A percentile compares a stretch with the other conserved stretches of the same genome.
Evolutionary conservation across 2,329 filamentous ascomycete genomes (phyloP).

Genomic region (Endothia cerciana): DNA sequence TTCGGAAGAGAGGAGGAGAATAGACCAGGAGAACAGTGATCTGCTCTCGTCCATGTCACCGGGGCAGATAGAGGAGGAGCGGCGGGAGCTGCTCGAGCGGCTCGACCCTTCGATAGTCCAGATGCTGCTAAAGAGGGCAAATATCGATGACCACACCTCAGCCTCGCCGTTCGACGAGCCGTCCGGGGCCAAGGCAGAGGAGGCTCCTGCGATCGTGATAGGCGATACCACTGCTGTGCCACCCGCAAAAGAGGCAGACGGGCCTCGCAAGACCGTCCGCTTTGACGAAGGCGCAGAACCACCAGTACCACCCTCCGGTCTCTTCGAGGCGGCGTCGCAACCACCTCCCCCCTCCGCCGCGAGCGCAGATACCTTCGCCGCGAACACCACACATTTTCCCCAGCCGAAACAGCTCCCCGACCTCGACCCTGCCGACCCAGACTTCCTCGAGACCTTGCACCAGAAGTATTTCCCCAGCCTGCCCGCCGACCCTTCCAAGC

Average conservation of each 20-base stretch:
- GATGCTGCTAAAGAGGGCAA: slow-evolving; percentile 74
- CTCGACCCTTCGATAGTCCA: slow-evolving; percentile 78
- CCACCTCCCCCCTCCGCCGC: slow-evolving; percentile 27
- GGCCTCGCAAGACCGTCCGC: slow-evolving; percentile 39
- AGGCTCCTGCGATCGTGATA: slow-evolving; percentile 41
- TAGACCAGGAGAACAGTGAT: slow-evolving; percentile 81
- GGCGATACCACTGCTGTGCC: slow-evolving; percentile 38
- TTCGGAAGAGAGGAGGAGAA: slow-evolving; percentile 67
- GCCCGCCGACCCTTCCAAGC: slow-evolving; percentile 76
- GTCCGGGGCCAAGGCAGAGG: slow-evolving; percentile 10
- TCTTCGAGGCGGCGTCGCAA: slow-evolving; percentile 38
- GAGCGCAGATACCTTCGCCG: slow-evolving; percentile 38
- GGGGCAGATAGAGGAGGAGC: slow-evolving; percentile 79
- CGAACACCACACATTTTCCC: slow-evolving; percentile 64
- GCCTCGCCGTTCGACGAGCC: slow-evolving; percentile 48
- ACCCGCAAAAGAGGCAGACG: slow-evolving; percentile 22
- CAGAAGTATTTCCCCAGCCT: slow-evolving; percentile 92
- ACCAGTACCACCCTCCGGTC: slow-evolving; percentile 44
- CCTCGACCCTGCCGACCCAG: slow-evolving; percentile 79
- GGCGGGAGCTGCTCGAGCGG: slow-evolving; percentile 76
- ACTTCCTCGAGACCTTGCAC: slow-evolving; percentile 85
- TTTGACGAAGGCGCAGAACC: slow-evolving; percentile 50
- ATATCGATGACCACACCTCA: slow-evolving; percentile 65
- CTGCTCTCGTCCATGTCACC: slow-evolving; percentile 78
- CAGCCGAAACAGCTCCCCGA: slow-evolving; percentile 61